Evolutionary conservation across 257 asterid genomes (phyloP).

Genomic region (Thymus quinquecostatus): DNA sequence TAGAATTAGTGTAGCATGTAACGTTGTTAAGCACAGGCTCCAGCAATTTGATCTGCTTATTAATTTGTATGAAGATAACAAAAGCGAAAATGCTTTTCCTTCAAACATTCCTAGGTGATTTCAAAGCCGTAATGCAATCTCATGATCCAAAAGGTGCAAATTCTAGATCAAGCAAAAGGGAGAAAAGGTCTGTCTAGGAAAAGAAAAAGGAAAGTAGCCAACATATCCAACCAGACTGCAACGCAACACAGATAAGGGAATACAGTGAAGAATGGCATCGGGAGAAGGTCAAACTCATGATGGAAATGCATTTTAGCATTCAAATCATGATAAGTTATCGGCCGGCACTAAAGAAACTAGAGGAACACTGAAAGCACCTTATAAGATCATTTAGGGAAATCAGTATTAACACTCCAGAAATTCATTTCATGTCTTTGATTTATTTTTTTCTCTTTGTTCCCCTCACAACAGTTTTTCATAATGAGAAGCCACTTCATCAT

Average conservation of each 20-base stretch:
- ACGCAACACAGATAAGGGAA: background rate
- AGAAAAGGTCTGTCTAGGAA: background rate
- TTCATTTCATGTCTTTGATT: background rate
- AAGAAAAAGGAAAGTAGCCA: background rate
- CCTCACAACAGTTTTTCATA: background rate
- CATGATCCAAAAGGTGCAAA: background rate
- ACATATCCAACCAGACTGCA: background rate
- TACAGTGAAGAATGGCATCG: background rate
- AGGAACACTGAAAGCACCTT: constrained; percentile 2
- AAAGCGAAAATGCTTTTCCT: background rate
- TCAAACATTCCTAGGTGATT: background rate
- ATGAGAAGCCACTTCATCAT: background rate
- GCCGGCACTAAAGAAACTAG: background rate
- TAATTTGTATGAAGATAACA: background rate
- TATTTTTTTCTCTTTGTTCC: background rate
- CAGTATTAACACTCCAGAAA: constrained; percentile 8
- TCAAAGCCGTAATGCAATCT: background rate
- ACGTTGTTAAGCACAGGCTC: background rate
- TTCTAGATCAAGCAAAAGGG: background rate
- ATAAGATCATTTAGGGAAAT: background rate
- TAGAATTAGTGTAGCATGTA: background rate
- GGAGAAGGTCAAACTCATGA: background rate
- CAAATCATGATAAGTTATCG: background rate
- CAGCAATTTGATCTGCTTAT: background rate
- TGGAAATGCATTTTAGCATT: too few species aligned